Percentiles rank a stretch among this genome's conserved stretches.
Evolutionary conservation across 2,329 filamentous ascomycete species (phyloP).

Genomic region (Hypomyces perniciosus): DNA sequence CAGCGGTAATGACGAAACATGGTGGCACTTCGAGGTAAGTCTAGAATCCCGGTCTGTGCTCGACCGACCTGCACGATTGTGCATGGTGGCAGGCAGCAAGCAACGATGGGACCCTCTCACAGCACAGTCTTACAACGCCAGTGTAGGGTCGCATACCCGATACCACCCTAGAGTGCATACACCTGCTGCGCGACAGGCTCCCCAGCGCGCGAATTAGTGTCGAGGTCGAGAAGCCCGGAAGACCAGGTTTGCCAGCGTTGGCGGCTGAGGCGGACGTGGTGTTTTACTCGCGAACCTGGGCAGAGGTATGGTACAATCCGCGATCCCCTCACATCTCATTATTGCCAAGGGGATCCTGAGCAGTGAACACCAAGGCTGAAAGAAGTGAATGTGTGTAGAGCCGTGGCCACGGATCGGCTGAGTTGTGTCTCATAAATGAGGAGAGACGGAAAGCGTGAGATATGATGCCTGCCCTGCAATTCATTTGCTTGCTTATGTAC

Average conservation of each 20-base stretch:
- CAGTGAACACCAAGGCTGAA: constrained; percentile 1
- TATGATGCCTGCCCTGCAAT: constrained; percentile 5
- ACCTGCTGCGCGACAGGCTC: constrained; percentile 42
- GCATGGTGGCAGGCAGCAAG: neutral
- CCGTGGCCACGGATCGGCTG: constrained; percentile 39
- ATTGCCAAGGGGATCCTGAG: neutral
- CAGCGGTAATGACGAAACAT: constrained; percentile 34
- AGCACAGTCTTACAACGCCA: constrained; percentile 6
- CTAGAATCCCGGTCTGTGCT: neutral
- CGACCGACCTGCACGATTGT: neutral
- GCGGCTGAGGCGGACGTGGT: constrained; percentile 61
- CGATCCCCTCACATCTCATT: neutral
- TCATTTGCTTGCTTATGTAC: constrained; percentile 3
- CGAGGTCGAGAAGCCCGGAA: constrained; percentile 64
- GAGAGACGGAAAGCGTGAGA: constrained; percentile 38
- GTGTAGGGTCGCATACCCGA: constrained; percentile 57
- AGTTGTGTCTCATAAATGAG: constrained; percentile 46
- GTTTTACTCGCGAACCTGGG: constrained; percentile 69
- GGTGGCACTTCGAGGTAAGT: constrained; percentile 68
- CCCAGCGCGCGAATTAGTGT: constrained; percentile 54
- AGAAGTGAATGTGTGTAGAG: constrained; percentile 18
- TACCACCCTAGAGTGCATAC: constrained; percentile 54
- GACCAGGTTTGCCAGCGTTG: constrained; percentile 52
- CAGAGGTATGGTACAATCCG: constrained; percentile 48
- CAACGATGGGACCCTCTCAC: constrained; percentile 1